phyloP scores from a whole-genome alignment of 2,329 filamentous ascomycete genomes.

The Colletotrichum sp. region DNA sequence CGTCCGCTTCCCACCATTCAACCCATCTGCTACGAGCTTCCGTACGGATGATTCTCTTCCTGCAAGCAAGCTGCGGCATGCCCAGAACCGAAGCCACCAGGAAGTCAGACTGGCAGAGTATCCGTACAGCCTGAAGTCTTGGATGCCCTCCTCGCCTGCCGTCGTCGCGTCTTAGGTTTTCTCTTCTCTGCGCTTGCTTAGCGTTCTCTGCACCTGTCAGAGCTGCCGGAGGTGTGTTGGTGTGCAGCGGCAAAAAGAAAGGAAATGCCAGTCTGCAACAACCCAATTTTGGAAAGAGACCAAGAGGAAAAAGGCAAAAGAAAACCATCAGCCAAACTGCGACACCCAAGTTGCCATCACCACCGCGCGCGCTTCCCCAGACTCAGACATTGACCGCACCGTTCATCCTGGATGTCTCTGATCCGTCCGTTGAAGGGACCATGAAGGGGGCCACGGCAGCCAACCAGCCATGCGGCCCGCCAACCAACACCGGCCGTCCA shows the following conservation, averaged over 20 bases:
- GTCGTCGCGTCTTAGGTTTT: neutral
- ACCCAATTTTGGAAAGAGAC: neutral
- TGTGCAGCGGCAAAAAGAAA: neutral
- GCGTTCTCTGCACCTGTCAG: slow-evolving; percentile 2
- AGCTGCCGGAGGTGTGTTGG: neutral
- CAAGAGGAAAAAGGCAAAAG: neutral
- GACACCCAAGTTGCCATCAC: neutral
- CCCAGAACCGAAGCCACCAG: neutral
- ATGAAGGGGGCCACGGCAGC: neutral
- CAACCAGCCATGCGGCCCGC: neutral
- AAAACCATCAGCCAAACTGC: neutral
- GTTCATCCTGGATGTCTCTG: neutral
- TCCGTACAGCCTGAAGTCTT: neutral
- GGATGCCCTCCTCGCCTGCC: neutral
- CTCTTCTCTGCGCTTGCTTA: neutral
- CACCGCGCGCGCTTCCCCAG: neutral
- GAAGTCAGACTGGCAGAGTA: neutral
- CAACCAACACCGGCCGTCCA: neutral
- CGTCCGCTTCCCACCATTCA: neutral
- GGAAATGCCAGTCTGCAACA: neutral
- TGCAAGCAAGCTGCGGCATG: neutral
- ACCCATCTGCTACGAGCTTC: neutral
- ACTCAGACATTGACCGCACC: neutral
- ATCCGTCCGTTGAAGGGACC: neutral
- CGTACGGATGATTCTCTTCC: neutral